Evolutionary conservation across 208 protist genomes (phyloP).

Genomic region (Trypanosoma theileri): DNA sequence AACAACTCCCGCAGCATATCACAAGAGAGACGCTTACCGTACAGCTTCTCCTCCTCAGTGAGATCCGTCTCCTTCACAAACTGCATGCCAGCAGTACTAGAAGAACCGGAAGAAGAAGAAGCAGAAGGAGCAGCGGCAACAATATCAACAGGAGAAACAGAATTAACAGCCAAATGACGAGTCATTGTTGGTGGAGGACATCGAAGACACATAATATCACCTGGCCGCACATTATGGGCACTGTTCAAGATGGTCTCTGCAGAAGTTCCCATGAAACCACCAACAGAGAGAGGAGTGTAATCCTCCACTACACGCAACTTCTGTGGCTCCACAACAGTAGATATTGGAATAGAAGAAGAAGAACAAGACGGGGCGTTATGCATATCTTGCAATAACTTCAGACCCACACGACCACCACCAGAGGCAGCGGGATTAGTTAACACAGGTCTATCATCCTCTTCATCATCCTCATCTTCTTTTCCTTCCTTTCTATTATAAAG

Average conservation of each 20-base stretch:
- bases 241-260: constrained; percentile 2
- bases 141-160: no score
- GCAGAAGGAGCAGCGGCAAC: no score
- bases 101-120: background rate
- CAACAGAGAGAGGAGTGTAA: constrained; percentile 76
- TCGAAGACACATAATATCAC: constrained; percentile 35
- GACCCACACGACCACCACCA: constrained; percentile 35
- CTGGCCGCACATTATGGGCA: constrained; percentile 9
- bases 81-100: constrained; percentile 6
- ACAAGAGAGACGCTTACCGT: constrained; percentile 44
- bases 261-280: constrained; percentile 70
- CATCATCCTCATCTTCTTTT: constrained; percentile 46
- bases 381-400: constrained; percentile 56
- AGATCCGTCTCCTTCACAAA: constrained; percentile 53
- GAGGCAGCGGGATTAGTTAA: constrained; percentile 7
- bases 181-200: constrained; percentile 5
- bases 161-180: background rate
- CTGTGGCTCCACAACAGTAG: background rate
- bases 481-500: constrained; percentile 38
- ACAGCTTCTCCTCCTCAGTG: constrained; percentile 49
- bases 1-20: constrained; percentile 59
- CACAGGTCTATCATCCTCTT: constrained; percentile 16
- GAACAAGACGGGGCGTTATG: constrained; percentile 21
- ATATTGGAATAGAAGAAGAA: background rate
- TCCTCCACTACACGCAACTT: constrained; percentile 47